A percentile compares a stretch with the other conserved stretches of the same genome.
These are phyloP conservation scores for Oenanthe sinensis DNA, from an alignment of 129 eudicot species.

Conservation along the genomic window DNA sequence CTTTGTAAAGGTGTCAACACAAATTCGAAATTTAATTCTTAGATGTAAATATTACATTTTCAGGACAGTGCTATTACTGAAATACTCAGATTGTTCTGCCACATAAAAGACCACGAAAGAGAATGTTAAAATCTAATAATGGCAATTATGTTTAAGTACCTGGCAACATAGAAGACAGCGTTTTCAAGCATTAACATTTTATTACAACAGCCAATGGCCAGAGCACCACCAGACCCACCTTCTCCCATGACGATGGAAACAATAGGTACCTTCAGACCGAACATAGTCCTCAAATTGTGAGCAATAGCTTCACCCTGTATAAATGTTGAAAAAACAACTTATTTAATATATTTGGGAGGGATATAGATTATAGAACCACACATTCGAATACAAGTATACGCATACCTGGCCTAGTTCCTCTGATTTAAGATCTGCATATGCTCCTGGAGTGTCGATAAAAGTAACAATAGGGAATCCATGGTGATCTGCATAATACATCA, in stretches of 20 bases:
- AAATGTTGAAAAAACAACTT: constrained; percentile 8
- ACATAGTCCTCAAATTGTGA: constrained; percentile 73
- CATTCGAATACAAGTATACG: background rate
- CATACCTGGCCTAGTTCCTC: constrained; percentile 89
- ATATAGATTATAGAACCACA: background rate
- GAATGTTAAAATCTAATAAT: background rate
- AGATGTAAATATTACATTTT: background rate
- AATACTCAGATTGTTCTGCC: background rate
- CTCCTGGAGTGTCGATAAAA: constrained; percentile 94
- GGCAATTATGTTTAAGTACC: constrained; percentile 33
- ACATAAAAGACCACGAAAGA: background rate
- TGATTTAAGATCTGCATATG: constrained; percentile 82
- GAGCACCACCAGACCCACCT: constrained; percentile 94
- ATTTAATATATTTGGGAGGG: background rate
- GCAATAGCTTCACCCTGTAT: constrained; percentile 94
- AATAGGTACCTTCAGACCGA: constrained; percentile 80
- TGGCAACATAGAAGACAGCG: constrained; percentile 86
- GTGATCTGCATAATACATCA: constrained; percentile 95
- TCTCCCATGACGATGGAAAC: constrained; percentile 81
- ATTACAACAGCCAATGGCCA: constrained; percentile 79
- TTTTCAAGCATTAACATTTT: constrained; percentile 75
- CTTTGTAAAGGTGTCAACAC: background rate
- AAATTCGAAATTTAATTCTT: background rate
- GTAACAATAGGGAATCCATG: constrained; percentile 93
- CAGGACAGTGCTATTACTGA: background rate